Conservation (phyloP, 305 asterid genomes). For the Fraxinus velutina region DNA sequence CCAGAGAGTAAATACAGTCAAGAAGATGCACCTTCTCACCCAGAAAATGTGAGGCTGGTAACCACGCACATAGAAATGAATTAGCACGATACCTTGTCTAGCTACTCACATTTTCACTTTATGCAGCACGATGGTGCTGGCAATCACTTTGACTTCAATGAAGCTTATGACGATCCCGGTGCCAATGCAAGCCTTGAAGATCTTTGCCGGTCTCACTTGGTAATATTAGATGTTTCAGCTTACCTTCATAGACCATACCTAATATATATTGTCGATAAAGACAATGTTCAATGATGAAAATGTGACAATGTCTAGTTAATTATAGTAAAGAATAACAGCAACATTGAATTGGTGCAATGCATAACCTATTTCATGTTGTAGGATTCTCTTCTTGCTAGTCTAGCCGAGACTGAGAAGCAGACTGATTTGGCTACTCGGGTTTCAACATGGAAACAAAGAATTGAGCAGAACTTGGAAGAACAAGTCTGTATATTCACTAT, state of each 20-base stretch:
- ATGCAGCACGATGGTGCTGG: constrained; percentile 45
- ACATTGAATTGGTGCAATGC: not conserved
- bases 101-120: constrained; percentile 17
- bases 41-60: constrained; percentile 44
- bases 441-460: constrained; percentile 91
- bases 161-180: constrained; percentile 38
- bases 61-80: not conserved
- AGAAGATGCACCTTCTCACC: constrained; percentile 39
- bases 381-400: constrained; percentile 81
- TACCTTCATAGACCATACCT: not conserved
- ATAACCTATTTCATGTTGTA: constrained; percentile 24
- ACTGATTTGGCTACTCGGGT: constrained; percentile 82
- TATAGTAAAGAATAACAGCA: not conserved
- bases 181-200: constrained; percentile 69
- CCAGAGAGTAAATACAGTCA: constrained; percentile 39
- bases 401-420: constrained; percentile 84
- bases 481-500: constrained; percentile 44
- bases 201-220: constrained; percentile 93
- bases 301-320: not conserved
- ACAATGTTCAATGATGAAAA: not conserved
- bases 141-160: constrained; percentile 28
- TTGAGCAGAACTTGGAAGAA: constrained; percentile 80
- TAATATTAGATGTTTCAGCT: constrained; percentile 31
- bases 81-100: not conserved
- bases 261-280: constrained; percentile 12